Percentiles rank a stretch among this genome's conserved stretches.
phyloP scores from a whole-genome alignment of 495 filamentous ascomycete species.

The Cudoniella acicularis region DNA sequence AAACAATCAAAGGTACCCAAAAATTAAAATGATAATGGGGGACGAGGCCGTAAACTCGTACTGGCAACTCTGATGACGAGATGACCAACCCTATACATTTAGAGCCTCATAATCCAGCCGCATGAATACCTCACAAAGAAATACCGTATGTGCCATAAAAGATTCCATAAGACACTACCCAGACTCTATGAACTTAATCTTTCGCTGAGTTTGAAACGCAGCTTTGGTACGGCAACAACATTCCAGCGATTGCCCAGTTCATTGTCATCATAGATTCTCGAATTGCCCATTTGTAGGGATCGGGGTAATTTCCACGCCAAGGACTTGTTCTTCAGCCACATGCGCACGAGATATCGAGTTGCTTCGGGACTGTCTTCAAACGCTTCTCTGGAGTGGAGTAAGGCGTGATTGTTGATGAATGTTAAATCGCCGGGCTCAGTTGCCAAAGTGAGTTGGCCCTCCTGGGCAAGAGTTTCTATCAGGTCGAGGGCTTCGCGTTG shows the following conservation, averaged over 20 bases:
- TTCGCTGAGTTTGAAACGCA: constrained; percentile 31
- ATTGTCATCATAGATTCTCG: constrained; percentile 31
- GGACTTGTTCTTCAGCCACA: constrained; percentile 37
- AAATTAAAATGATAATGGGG: background rate
- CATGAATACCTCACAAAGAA: background rate
- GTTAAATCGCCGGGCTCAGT: constrained; percentile 64
- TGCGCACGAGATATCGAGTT: constrained; percentile 33
- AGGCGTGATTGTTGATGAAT: constrained; percentile 69
- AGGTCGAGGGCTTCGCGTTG: constrained; percentile 48
- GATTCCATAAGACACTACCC: background rate
- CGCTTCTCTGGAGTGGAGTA: constrained; percentile 63
- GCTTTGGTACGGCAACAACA: constrained; percentile 26
- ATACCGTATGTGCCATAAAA: background rate
- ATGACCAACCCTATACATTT: background rate
- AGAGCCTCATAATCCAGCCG: background rate
- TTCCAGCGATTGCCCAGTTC: constrained; percentile 34
- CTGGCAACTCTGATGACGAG: background rate
- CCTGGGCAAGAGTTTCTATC: constrained; percentile 54
- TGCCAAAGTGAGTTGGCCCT: constrained; percentile 50
- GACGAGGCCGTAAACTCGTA: background rate
- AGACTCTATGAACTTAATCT: constrained; percentile 27
- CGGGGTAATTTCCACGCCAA: constrained; percentile 35
- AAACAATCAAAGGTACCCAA: background rate
- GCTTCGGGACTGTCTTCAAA: constrained; percentile 41
- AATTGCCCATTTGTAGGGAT: constrained; percentile 26